Base-by-base conservation (phyloP, 345 rosid species). In the Trapa bicornis region DNA sequence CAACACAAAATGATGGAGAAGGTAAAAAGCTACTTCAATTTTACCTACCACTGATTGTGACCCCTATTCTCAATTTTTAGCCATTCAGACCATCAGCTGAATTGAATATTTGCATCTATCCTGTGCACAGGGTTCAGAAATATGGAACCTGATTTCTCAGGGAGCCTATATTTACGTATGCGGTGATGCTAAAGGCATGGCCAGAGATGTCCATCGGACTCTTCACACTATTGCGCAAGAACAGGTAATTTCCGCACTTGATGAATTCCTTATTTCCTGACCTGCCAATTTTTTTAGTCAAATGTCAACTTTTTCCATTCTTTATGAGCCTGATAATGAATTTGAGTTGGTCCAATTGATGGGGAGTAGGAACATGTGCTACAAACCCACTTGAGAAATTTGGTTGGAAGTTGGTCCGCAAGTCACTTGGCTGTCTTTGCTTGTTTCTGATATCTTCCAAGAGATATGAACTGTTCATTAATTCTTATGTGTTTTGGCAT, bases 101-200 rank as follows among this genome's bases (percentile, higher is more conserved):
- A 47, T 17, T 56, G 22, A 63, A 1, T 3, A 22, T 39, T 50
- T 37, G n/a, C 38, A 16, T 29, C 11, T 2, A 45, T 11, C 6
- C 45, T 5, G 50, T 67, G 35, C 67, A 65, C 37, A 94, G 99
- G 96, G 97, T 35, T 68, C 80, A 6, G 90, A 91, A 48, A 86
- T 94, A 65, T 94, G 99, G 99, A 80, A 70, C 71, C 73, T 82
- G 76, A 76, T 87, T 66, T 83, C 90, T 50, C 76, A 80, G 76
- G 99, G 97, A 74, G 99, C 78, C 1, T 91, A 91, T 70, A 47
- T 91, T 35, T 94, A 94, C 75, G 99, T 94, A 15, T 94, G 99
- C 65, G 99, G 99, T 75, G 99, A 94, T 74, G 99, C 99, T 73
- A 94, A 94, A 74, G 96, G 97, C 78, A 94, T 94, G 99, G 97